Percentiles rank a stretch among this genome's conserved stretches.
These are phyloP conservation scores for Coniferiporia sulphurascens DNA, from an alignment of 1,284 basidiomycete genomes.

Conservation along the genomic window DNA sequence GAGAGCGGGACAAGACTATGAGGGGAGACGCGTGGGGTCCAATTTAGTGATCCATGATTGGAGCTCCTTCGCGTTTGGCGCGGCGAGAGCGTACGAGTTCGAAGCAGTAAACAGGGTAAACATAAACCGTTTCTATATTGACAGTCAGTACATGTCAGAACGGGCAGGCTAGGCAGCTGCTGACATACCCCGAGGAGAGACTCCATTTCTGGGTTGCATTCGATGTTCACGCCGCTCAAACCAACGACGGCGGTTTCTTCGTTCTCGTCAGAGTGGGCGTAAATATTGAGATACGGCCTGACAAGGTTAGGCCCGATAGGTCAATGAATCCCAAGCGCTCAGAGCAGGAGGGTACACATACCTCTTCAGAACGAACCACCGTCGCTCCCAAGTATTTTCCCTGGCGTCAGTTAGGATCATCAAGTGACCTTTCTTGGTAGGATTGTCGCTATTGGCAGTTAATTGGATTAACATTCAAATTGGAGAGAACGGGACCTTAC, in stretches of 20 bases:
- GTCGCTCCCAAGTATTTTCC: conserved; percentile 75
- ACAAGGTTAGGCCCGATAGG: conserved; percentile 10
- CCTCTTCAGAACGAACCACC: conserved; percentile 89
- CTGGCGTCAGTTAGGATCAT: conserved; percentile 76
- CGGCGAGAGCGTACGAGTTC: conserved; percentile 85
- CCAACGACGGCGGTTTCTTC: conserved; percentile 86
- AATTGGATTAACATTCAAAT: neutral
- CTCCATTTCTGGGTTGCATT: conserved; percentile 85
- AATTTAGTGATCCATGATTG: conserved; percentile 78
- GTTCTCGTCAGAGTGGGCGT: conserved; percentile 73
- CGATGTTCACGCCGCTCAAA: conserved; percentile 79
- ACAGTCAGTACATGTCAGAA: conserved; percentile 16
- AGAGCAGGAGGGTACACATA: conserved; percentile 29
- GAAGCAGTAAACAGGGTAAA: conserved; percentile 88
- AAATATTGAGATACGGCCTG: conserved; percentile 89
- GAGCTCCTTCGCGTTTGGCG: conserved; percentile 74
- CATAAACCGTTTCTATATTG: conserved; percentile 66
- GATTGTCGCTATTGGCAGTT: conserved; percentile 54
- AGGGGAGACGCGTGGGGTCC: conserved; percentile 61
- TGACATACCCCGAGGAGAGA: conserved; percentile 72
- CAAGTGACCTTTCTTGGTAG: conserved; percentile 82
- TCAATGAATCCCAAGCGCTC: neutral
- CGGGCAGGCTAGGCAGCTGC: neutral
- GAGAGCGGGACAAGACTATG: conserved; percentile 19
- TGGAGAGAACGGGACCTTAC: conserved; percentile 36